These are phyloP conservation scores for Starmerella roubikii DNA, from an alignment of 805 yeast species.

Conservation along the genomic window DNA sequence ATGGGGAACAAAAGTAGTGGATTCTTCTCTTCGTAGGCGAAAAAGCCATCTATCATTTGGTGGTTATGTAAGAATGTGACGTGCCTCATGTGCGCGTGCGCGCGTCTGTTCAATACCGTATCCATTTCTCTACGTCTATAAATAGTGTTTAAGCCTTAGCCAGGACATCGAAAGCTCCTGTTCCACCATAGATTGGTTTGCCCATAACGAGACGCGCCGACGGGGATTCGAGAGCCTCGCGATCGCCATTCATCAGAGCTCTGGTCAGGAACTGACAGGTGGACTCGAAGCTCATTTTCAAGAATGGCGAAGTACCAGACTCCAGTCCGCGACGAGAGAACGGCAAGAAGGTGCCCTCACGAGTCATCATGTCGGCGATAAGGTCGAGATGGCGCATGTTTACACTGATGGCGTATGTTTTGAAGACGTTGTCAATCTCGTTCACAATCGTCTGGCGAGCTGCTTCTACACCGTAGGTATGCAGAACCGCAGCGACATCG, in stretches of 20 bases:
- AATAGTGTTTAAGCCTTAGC: slow-evolving; percentile 8
- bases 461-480: slow-evolving; percentile 95
- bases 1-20: slow-evolving; percentile 8
- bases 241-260: slow-evolving; percentile 85
- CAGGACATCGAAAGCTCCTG: slow-evolving; percentile 81
- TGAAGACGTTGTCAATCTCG: slow-evolving; percentile 91
- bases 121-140: no score
- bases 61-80: no score
- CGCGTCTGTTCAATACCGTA: no score
- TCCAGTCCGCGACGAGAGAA: slow-evolving; percentile 98
- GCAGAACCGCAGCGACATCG: slow-evolving; percentile 81
- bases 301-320: slow-evolving; percentile 83
- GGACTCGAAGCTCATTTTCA: slow-evolving; percentile 98
- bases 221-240: slow-evolving; percentile 80
- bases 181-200: slow-evolving; percentile 79
- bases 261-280: slow-evolving; percentile 94
- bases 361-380: slow-evolving; percentile 97
- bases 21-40: slow-evolving; percentile 3
- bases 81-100: no score
- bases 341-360: slow-evolving; percentile 93
- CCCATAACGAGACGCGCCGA: slow-evolving; percentile 90
- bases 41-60: slow-evolving; percentile 14
- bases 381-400: slow-evolving; percentile 88
- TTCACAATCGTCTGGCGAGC: slow-evolving; percentile 95
- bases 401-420: slow-evolving; percentile 89